A percentile compares a stretch with the other conserved stretches of the same genome.
These are phyloP conservation scores for Royoungia palumana DNA, from an alignment of 768 basidiomycete species.

Conservation along the genomic window DNA sequence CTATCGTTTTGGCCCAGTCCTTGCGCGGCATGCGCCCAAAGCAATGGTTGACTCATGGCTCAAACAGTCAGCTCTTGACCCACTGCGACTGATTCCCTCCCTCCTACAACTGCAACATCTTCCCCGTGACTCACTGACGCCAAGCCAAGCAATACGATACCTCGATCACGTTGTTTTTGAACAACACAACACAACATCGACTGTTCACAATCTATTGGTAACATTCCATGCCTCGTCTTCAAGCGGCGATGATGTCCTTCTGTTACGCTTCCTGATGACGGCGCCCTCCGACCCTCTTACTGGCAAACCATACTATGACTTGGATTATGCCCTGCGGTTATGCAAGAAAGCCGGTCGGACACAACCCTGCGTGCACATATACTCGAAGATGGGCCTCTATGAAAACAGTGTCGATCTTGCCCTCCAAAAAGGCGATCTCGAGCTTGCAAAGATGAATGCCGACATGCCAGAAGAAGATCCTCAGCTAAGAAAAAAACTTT, in stretches of 20 bases:
- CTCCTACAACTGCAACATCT: conserved; percentile 76
- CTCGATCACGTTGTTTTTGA: conserved; percentile 83
- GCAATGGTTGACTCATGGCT: conserved; percentile 94
- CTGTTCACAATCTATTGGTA: conserved; percentile 90
- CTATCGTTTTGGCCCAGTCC: conserved; percentile 86
- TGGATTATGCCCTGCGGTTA: conserved; percentile 92
- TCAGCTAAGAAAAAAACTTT: conserved; percentile 84
- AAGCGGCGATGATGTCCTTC: conserved; percentile 66
- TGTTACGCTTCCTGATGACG: conserved; percentile 77
- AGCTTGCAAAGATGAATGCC: conserved; percentile 92
- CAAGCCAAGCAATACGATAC: conserved; percentile 88
- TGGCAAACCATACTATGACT: conserved; percentile 88
- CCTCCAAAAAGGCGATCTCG: conserved; percentile 89
- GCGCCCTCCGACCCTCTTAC: conserved; percentile 82
- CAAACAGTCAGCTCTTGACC: conserved; percentile 74
- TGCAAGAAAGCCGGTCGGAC: conserved; percentile 81
- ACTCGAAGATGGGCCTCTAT: conserved; percentile 95
- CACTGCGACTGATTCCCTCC: conserved; percentile 84
- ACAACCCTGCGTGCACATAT: conserved; percentile 93
- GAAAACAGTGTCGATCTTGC: conserved; percentile 97
- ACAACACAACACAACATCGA: conserved; percentile 74
- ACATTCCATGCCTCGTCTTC: conserved; percentile 70
- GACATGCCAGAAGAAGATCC: conserved; percentile 93
- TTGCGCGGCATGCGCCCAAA: conserved; percentile 83
- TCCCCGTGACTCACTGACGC: conserved; percentile 65